Base-by-base conservation (phyloP, 179 eudicot species). In the Sideroxylon spinosum region DNA sequence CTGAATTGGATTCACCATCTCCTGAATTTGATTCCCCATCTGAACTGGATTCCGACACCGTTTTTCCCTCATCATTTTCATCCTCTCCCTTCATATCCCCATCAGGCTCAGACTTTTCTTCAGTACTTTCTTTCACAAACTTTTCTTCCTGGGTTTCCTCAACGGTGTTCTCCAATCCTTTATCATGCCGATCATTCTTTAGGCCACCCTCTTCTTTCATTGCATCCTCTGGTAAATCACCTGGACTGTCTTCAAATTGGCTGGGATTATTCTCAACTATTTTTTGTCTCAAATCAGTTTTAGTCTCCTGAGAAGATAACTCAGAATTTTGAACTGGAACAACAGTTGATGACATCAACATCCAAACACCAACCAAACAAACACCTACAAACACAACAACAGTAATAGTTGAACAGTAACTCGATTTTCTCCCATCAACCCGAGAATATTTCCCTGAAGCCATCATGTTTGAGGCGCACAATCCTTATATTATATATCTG, bases 331-430 rank as follows among this genome's bases (percentile, higher is more conserved):
- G 85, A 74, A 86, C 74, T 26, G 95, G 83, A 70, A 80, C 77
- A 66, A 79, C 83, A 6, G 91, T 83, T 44, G 89, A 83, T n/a
- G 89, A 84, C 59, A 85, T 85, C 73, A 88, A 26, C 91, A 89
- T 86, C 95, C 95, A 91, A 63, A 88, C 87, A 76, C 95, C 95
- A 63, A 89, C 87, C 23, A 91, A 78, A 73, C 95, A 89, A 82
- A 91, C 82, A 61, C 83, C 87, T 49, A 87, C 91, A 79, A 89
- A 81, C 49, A 85, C 86, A 3, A 87, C 88, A 28, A 89, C 74
- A 23, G 87, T 79, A 23, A 88, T 80, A 16, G 89, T 83, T 50
- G 93, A 91, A 81, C 93, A 89, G 56, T 79, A 85, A 81, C 76
- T 85, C 8, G 86, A 80, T 68, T 84, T 91, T 78, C 86, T 84